Conservation (phyloP, 2,329 filamentous ascomycete genomes). For the Fusarium sublunatum region DNA sequence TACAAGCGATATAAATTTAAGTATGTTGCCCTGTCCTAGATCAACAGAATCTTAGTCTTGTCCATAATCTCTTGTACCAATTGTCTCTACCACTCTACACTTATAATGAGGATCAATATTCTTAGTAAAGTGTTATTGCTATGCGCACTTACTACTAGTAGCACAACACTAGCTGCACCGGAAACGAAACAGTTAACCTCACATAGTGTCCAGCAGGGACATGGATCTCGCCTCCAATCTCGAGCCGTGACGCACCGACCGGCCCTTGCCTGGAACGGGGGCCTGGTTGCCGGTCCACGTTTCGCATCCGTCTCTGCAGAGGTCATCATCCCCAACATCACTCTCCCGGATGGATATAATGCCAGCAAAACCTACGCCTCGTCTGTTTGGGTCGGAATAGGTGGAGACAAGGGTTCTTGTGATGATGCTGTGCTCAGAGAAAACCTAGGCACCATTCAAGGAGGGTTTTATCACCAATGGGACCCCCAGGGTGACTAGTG, state of each 20-base stretch:
- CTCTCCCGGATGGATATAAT: constrained; percentile 21
- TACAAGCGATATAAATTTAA: too few relatives aligned
- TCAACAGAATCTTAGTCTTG: too few relatives aligned
- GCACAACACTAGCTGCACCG: too few relatives aligned
- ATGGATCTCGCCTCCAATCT: too few relatives aligned
- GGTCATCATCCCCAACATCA: constrained; percentile 23
- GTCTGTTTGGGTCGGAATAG: constrained; percentile 18
- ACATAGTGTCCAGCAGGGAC: too few relatives aligned
- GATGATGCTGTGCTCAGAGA: constrained; percentile 5
- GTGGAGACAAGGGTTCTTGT: constrained; percentile 10
- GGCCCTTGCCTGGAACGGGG: constrained; percentile 11
- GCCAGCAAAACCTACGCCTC: constrained; percentile 15
- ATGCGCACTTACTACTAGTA: too few relatives aligned
- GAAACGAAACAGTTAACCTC: too few relatives aligned
- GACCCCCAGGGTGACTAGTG: constrained; percentile 15
- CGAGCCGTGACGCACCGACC: background rate
- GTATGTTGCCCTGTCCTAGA: too few relatives aligned
- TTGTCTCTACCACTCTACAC: too few relatives aligned
- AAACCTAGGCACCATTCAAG: constrained; percentile 8
- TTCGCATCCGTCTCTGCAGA: constrained; percentile 15
- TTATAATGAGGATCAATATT: too few relatives aligned
- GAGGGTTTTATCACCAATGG: constrained; percentile 15
- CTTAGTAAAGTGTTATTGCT: too few relatives aligned
- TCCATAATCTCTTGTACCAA: too few relatives aligned
- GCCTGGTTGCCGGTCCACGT: constrained; percentile 4